Conservation (phyloP, 116 monocot genomes). For the Iris pallida region DNA sequence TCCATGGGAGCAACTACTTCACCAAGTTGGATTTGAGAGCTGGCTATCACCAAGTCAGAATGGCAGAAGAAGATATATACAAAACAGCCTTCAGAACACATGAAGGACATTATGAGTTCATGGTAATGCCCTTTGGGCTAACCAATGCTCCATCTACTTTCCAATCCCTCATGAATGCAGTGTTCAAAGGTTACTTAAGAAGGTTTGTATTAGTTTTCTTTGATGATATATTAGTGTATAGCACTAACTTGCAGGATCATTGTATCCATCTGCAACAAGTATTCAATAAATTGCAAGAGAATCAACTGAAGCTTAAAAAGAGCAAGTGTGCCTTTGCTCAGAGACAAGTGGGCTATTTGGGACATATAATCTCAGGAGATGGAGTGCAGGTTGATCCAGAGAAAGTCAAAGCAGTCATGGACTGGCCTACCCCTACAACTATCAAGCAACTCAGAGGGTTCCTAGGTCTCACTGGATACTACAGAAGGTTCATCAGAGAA, state of each 20-base stretch:
- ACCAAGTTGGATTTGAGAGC: not conserved
- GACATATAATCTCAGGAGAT: not conserved
- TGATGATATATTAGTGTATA: not conserved
- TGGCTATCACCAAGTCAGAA: not conserved
- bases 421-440: not conserved
- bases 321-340: not conserved
- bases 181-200: not conserved
- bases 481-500: too few relatives aligned
- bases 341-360: not conserved
- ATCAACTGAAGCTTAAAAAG: not conserved
- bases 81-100: not conserved
- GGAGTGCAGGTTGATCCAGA: not conserved
- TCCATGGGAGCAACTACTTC: not conserved
- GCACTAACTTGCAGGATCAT: not conserved
- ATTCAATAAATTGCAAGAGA: not conserved
- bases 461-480: not conserved
- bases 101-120: not conserved
- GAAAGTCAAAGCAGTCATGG: not conserved
- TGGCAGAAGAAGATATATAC: not conserved
- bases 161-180: not conserved
- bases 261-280: not conserved
- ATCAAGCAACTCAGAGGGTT: not conserved
- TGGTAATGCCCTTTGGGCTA: not conserved
- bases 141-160: not conserved
- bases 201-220: not conserved